phyloP scores from a whole-genome alignment of 2,329 filamentous ascomycete species.

The Xylariaceae sp. region DNA sequence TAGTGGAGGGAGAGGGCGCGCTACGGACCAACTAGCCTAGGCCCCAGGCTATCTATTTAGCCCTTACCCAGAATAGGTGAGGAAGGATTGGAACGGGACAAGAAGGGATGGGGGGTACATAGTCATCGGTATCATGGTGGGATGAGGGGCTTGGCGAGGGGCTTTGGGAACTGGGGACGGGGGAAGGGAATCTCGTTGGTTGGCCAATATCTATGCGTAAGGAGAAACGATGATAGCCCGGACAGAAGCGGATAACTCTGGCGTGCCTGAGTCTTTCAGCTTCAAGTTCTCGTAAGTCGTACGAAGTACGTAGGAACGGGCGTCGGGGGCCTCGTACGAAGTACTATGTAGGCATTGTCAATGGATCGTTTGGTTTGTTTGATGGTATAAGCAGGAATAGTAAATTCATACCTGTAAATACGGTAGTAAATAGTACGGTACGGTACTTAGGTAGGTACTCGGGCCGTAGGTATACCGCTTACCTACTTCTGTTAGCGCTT shows the following conservation, averaged over 20 bases:
- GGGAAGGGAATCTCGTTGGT: neutral
- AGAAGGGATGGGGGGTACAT: conserved; percentile 3
- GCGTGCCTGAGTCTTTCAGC: too few species aligned
- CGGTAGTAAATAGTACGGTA: too few species aligned
- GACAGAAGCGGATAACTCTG: neutral
- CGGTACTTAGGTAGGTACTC: too few species aligned
- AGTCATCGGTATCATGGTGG: neutral
- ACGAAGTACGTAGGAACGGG: too few species aligned
- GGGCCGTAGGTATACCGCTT: too few species aligned
- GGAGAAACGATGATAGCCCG: neutral
- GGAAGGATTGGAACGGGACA: conserved; percentile 8
- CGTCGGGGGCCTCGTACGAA: too few species aligned
- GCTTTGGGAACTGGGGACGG: neutral
- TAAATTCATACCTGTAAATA: too few species aligned
- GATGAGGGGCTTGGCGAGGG: neutral
- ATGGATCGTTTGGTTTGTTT: too few species aligned
- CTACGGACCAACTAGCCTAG: conserved; percentile 19
- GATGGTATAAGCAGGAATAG: too few species aligned
- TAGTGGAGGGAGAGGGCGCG: conserved; percentile 21
- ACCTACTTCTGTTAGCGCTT: too few species aligned
- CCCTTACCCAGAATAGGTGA: conserved; percentile 19
- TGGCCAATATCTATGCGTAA: neutral
- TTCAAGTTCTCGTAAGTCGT: too few species aligned
- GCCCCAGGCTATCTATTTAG: conserved; percentile 6
- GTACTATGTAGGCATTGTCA: too few species aligned